A percentile compares a stretch with the other conserved stretches of the same genome.
These are phyloP conservation scores for Aspergillus vadensis DNA, from an alignment of 2,329 filamentous ascomycete genomes.

Conservation along the genomic window DNA sequence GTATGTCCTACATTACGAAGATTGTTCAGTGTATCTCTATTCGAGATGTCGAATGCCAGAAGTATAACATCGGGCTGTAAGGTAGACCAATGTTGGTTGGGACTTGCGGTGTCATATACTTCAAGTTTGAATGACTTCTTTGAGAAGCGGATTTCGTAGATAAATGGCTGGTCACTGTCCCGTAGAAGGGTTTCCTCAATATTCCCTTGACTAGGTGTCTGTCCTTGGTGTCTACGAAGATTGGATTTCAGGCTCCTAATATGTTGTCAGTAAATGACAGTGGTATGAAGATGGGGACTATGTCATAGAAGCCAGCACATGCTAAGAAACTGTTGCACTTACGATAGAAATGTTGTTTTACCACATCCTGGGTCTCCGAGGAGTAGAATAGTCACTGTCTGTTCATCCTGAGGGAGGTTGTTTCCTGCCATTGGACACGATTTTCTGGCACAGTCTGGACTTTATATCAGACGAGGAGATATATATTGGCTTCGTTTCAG, in stretches of 20 bases:
- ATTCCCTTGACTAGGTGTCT: constrained; percentile 23
- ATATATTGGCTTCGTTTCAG: too few relatives aligned
- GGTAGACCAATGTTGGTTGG: constrained; percentile 58
- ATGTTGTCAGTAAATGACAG: background rate
- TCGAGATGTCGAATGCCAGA: constrained; percentile 60
- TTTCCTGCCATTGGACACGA: constrained; percentile 11
- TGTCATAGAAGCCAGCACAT: background rate
- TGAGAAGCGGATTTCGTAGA: constrained; percentile 61
- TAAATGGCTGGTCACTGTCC: constrained; percentile 60
- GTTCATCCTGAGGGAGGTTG: constrained; percentile 5
- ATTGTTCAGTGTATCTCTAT: constrained; percentile 52
- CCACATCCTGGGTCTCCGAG: constrained; percentile 62
- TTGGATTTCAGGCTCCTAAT: constrained; percentile 24
- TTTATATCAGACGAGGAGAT: background rate
- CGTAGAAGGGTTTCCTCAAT: constrained; percentile 48
- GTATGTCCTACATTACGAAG: constrained; percentile 41
- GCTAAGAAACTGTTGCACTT: constrained; percentile 34
- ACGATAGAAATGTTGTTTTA: constrained; percentile 66
- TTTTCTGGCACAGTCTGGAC: background rate
- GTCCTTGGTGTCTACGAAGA: constrained; percentile 20
- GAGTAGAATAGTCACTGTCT: constrained; percentile 51
- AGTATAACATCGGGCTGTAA: constrained; percentile 58
- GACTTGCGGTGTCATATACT: constrained; percentile 59
- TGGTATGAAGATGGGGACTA: background rate
- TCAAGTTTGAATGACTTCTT: constrained; percentile 57